These are phyloP conservation scores for Colletotrichum trifolii DNA, from an alignment of 2,329 filamentous ascomycete species.

Conservation along the genomic window DNA sequence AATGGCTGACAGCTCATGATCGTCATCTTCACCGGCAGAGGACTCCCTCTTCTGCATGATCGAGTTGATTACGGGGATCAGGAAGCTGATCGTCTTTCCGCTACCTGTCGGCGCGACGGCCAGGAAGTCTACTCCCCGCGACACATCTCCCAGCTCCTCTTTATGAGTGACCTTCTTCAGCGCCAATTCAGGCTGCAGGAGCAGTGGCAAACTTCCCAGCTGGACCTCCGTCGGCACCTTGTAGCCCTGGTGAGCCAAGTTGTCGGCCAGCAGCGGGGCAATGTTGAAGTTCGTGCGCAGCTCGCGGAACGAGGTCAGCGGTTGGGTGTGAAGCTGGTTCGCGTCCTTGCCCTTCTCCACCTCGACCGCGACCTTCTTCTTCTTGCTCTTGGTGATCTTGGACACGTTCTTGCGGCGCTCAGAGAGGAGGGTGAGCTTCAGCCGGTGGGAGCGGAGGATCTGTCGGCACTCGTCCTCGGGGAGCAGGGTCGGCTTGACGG, in stretches of 20 bases:
- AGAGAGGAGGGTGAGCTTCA: conserved; percentile 85
- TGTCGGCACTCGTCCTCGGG: conserved; percentile 79
- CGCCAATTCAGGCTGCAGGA: conserved; percentile 70
- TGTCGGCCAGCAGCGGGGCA: conserved; percentile 77
- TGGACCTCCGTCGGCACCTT: conserved; percentile 93
- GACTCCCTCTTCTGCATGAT: conserved; percentile 70
- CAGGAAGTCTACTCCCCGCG: conserved; percentile 75
- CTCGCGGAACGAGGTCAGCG: conserved; percentile 80
- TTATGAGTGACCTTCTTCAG: conserved; percentile 52
- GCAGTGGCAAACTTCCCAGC: conserved; percentile 82
- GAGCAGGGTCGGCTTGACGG: conserved; percentile 55
- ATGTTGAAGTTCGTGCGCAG: conserved; percentile 79
- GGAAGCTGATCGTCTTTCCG: conserved; percentile 93
- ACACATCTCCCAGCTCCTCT: conserved; percentile 45
- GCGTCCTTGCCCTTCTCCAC: conserved; percentile 64
- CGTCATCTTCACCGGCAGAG: conserved; percentile 47
- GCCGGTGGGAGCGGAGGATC: conserved; percentile 80
- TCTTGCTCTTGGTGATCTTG: conserved; percentile 67
- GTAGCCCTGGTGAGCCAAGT: conserved; percentile 87
- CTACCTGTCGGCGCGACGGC: conserved; percentile 95
- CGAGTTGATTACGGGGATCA: conserved; percentile 86
- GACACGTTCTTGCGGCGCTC: conserved; percentile 54
- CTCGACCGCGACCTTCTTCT: conserved; percentile 56
- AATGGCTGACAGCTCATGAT: conserved; percentile 71
- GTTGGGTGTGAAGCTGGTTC: conserved; percentile 79